A percentile compares a stretch with the other conserved stretches of the same genome.
phyloP scores from a whole-genome alignment of 805 yeast genomes.

The Candida rishiriensis region DNA sequence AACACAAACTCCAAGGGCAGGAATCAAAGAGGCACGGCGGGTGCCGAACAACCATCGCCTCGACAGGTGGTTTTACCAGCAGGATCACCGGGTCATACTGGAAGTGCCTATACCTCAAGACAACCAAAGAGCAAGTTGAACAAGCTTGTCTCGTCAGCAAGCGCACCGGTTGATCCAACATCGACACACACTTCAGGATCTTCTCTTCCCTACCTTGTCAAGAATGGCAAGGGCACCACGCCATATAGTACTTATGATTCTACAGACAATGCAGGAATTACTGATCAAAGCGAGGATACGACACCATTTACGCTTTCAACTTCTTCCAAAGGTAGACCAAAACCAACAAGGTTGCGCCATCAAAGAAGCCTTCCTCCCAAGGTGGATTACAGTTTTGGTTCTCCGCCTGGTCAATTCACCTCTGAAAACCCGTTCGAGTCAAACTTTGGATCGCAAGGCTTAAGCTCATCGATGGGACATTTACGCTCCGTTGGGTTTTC shows the following conservation, averaged over 20 bases:
- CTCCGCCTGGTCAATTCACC: neutral
- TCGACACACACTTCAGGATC: too few relatives aligned
- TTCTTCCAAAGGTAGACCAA: neutral
- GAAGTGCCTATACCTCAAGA: neutral
- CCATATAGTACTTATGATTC: too few relatives aligned
- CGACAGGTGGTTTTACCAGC: neutral
- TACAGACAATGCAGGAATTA: too few relatives aligned
- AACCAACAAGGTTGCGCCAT: neutral
- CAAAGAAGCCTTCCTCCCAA: neutral
- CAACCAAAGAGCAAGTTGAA: constrained; percentile 2
- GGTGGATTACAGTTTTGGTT: neutral
- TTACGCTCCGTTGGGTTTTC: too few relatives aligned
- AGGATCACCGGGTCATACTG: neutral
- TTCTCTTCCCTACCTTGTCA: too few relatives aligned
- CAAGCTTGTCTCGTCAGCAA: neutral
- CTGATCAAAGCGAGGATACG: too few relatives aligned
- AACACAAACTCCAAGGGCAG: neutral
- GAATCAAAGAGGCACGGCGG: neutral
- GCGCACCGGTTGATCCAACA: neutral
- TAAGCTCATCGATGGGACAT: too few relatives aligned
- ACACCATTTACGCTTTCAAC: neutral
- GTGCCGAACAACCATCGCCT: neutral
- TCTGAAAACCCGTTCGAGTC: constrained; percentile 8
- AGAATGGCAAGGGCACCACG: too few relatives aligned
- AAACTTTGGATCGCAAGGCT: neutral